Conservation (phyloP, 176 grass and related monocot species). For the Poa pratensis region DNA sequence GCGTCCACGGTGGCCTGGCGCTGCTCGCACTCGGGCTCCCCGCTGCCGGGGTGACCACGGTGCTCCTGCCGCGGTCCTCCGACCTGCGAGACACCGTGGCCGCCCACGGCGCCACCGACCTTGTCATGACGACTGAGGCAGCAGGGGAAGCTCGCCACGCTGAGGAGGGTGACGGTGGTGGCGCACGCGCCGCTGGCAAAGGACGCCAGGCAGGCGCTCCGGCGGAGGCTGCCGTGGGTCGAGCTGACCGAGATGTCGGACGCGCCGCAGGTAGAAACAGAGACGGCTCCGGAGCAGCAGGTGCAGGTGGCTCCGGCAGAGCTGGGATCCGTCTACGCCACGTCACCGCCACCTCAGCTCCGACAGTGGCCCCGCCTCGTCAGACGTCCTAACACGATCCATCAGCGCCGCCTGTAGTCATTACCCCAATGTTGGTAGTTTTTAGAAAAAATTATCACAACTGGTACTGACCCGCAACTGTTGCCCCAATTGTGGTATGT, state of each 20-base stretch:
- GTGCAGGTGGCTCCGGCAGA: conserved; percentile 25
- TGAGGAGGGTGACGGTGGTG: conserved; percentile 36
- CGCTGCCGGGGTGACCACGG: conserved; percentile 21
- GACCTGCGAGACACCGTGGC: conserved; percentile 29
- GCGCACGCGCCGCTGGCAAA: neutral
- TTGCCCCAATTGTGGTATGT: no score
- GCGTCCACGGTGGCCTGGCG: conserved; percentile 43
- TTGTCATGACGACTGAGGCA: conserved; percentile 36
- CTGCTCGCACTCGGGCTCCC: conserved; percentile 47
- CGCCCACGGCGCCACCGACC: conserved; percentile 39
- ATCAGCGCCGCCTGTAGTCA: no score
- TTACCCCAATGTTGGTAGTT: no score
- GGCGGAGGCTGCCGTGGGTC: conserved; percentile 48
- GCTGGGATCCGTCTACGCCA: no score
- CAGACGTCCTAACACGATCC: no score
- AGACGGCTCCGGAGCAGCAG: neutral
- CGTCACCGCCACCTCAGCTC: no score
- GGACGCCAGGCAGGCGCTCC: neutral
- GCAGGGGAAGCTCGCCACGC: conserved; percentile 23
- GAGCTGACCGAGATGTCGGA: neutral
- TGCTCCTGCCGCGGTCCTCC: conserved; percentile 17
- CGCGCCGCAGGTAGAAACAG: neutral
- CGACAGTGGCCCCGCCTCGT: no score
- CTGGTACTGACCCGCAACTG: no score
- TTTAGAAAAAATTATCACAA: no score